A percentile compares a stretch with the other conserved stretches of the same genome.
These are phyloP conservation scores for Alloteropsis angusta DNA, from an alignment of 202 grass and related monocot species.

Conservation along the genomic window DNA sequence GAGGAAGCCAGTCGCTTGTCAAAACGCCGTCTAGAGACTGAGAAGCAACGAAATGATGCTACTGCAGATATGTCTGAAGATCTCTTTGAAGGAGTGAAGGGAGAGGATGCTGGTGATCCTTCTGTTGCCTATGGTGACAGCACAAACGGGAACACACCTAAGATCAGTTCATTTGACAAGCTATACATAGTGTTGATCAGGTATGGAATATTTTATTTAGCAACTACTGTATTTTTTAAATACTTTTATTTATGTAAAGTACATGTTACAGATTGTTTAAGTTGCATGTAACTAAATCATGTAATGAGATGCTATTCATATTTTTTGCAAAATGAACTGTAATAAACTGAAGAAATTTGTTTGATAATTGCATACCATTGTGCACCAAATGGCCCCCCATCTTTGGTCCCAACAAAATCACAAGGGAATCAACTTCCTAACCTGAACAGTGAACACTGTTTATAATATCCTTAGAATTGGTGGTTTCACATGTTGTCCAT, in stretches of 20 bases:
- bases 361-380: not conserved
- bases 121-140: slow-evolving; percentile 67
- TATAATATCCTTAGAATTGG: not conserved
- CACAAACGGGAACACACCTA: slow-evolving; percentile 56
- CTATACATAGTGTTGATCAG: slow-evolving; percentile 96
- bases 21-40: slow-evolving; percentile 64
- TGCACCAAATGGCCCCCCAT: not conserved
- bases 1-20: slow-evolving; percentile 51
- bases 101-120: slow-evolving; percentile 70
- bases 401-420: not conserved
- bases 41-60: slow-evolving; percentile 59
- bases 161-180: slow-evolving; percentile 81
- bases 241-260: not conserved
- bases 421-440: not conserved
- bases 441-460: not conserved
- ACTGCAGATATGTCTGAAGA: slow-evolving; percentile 98
- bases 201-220: slow-evolving; percentile 25
- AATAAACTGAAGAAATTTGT: not conserved
- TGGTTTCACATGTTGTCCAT: not conserved
- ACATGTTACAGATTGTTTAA: not conserved
- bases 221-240: slow-evolving; percentile 5
- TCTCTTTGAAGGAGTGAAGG: slow-evolving; percentile 94
- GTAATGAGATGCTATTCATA: not conserved
- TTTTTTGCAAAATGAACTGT: slow-evolving; percentile 1
- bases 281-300: not conserved